These are phyloP conservation scores for Coniferiporia weirii DNA, from an alignment of 1,284 basidiomycete species.

Conservation along the genomic window DNA sequence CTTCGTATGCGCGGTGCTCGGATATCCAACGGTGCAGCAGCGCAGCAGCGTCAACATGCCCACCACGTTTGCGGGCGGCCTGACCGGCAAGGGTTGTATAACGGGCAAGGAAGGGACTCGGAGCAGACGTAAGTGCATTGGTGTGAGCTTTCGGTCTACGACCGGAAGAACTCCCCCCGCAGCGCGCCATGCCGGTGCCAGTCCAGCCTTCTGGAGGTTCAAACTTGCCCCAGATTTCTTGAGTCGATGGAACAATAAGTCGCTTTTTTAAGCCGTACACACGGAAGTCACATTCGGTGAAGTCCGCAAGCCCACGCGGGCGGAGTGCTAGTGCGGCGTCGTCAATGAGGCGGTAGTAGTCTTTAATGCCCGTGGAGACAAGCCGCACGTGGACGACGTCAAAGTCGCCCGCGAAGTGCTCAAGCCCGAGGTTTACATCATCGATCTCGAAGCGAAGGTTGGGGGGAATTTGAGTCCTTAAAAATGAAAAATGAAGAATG, in stretches of 20 bases:
- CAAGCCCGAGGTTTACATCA: conserved; percentile 75
- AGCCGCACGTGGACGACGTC: conserved; percentile 68
- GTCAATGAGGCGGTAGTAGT: conserved; percentile 60
- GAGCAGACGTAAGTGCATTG: neutral
- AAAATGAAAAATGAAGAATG: neutral
- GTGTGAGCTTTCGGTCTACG: conserved; percentile 23
- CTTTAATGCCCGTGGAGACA: conserved; percentile 64
- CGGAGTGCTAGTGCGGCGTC: conserved; percentile 62
- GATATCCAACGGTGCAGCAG: conserved; percentile 49
- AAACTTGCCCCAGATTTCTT: conserved; percentile 11
- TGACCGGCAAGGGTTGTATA: conserved; percentile 50
- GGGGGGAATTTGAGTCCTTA: conserved; percentile 35
- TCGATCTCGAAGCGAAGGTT: conserved; percentile 78
- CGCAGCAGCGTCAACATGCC: conserved; percentile 52
- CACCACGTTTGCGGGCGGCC: conserved; percentile 53
- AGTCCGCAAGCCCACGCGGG: conserved; percentile 60
- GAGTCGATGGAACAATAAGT: conserved; percentile 33
- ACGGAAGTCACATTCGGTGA: conserved; percentile 65
- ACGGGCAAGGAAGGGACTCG: conserved; percentile 48
- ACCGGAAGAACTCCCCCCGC: neutral
- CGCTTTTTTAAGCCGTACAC: conserved; percentile 47
- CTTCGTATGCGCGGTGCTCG: conserved; percentile 49
- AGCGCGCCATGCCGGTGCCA: conserved; percentile 8
- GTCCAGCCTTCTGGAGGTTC: conserved; percentile 14
- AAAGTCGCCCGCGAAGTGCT: conserved; percentile 73